These are phyloP conservation scores for Pharus latifolius DNA, from an alignment of 176 grass and related monocot species.

Conservation along the genomic window DNA sequence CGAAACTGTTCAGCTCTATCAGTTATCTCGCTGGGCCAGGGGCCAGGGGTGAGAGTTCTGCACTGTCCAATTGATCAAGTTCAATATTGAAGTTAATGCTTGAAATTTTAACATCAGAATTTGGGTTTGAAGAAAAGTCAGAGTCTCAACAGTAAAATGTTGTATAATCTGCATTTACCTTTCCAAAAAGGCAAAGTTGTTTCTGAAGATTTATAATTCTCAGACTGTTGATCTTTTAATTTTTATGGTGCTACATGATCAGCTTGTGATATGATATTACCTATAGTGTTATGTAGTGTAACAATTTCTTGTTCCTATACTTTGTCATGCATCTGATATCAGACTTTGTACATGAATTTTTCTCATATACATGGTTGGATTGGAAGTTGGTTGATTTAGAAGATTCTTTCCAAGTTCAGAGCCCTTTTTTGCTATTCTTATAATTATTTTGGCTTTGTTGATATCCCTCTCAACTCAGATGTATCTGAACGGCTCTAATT, in stretches of 20 bases:
- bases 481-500: too few relatives aligned
- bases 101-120: background rate
- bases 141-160: constrained; percentile 34
- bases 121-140: constrained; percentile 42
- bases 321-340: background rate
- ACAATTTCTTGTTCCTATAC: background rate
- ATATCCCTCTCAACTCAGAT: too few relatives aligned
- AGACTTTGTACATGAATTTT: background rate
- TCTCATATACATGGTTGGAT: background rate
- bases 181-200: background rate
- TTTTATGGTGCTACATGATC: background rate
- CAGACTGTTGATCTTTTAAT: background rate
- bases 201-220: background rate
- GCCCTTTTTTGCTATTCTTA: background rate
- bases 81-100: background rate
- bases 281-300: background rate
- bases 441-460: too few relatives aligned
- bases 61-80: background rate
- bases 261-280: background rate
- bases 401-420: too few relatives aligned
- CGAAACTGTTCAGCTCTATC: constrained; percentile 73
- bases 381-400: too few relatives aligned
- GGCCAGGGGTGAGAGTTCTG: constrained; percentile 42
- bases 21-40: constrained; percentile 65
- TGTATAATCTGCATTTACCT: background rate